Base-by-base conservation (phyloP, 192 early-diverging fungal genomes). In the Coemansia sp. region DNA sequence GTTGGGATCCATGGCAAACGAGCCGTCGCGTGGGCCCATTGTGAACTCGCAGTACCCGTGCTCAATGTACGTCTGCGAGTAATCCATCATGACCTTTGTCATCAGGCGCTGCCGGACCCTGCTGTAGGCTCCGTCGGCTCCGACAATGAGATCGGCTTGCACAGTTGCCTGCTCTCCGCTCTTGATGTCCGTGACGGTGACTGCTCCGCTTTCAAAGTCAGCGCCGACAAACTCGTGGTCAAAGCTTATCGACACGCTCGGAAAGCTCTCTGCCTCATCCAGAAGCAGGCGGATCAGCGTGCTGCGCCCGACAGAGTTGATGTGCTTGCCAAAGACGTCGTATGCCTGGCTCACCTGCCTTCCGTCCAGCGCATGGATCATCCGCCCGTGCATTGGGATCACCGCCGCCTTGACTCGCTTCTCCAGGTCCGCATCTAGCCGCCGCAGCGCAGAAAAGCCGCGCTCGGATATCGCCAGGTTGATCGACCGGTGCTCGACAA, bases 251-350 rank as follows among this genome's bases (percentile, higher is more conserved):
- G 74, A 81, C 19, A 96, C 91, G 59, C 88, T 87, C 6, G 65
- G 53, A 53, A 85, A 82, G 37, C 76, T 65, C 53, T 90, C 89
- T 1, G 89, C 92, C 34, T 81, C 85, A 42, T 84, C 84, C 50
- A 98, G 84, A 28, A 98, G 82, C 28, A 87, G 78, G 69, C 88
- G 84, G 72, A 95, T 95, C 45, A 97, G 83, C 41, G 79, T 68
- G 53, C 88, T 89, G 36, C 96, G 83, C 67, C 94, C 94, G 0
- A 97, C 87, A 33, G 94, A 94, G 86, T 98, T 94, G 68, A 96
- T 98, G 73, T 89, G 89, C 87, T 93, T 88, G 41, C 89, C 91
- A 81, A 89, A 87, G 58, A 93, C 83, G 61, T 92, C 92, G 81
- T 98, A 98, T 4, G 85, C 75, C 80, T 96, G 94, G 60, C 86